A percentile compares a stretch with the other conserved stretches of the same genome.
Evolutionary conservation across 768 basidiomycete genomes (phyloP).

Genomic region (Suillus tomentosus): DNA sequence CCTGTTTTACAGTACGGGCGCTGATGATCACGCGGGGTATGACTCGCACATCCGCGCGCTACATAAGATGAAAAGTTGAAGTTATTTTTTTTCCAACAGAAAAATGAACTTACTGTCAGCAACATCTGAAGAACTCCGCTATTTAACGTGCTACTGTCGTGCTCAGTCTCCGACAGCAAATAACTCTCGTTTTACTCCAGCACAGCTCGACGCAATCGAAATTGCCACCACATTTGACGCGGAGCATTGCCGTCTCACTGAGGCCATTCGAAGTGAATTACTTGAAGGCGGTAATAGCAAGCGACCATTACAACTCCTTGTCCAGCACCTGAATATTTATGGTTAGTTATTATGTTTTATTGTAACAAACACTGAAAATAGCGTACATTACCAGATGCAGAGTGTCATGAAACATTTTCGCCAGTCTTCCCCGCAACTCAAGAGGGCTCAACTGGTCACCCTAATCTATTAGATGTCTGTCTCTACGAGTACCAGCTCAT

Average conservation of each 20-base stretch:
- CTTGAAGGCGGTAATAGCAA: constrained; percentile 25
- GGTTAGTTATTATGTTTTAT: constrained; percentile 28
- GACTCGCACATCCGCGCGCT: neutral
- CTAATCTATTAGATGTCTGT: neutral
- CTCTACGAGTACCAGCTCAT: neutral
- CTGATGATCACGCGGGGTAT: constrained; percentile 1
- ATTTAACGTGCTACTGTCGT: neutral
- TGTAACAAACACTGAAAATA: neutral
- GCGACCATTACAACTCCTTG: constrained; percentile 41
- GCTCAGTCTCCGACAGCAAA: neutral
- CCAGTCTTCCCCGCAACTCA: neutral
- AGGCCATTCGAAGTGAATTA: constrained; percentile 25
- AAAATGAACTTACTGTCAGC: constrained; percentile 3
- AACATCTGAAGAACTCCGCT: constrained; percentile 2
- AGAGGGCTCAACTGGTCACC: neutral
- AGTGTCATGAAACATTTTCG: neutral
- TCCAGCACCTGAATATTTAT: constrained; percentile 40
- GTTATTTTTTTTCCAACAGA: neutral
- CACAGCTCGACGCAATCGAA: constrained; percentile 36
- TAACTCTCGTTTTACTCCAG: neutral
- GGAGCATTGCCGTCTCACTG: constrained; percentile 29
- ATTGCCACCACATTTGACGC: constrained; percentile 40
- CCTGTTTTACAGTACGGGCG: constrained; percentile 1
- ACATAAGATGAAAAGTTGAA: neutral
- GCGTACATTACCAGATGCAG: neutral